Base-by-base conservation (phyloP, 1,284 basidiomycete genomes). In the Trametes versicolor region DNA sequence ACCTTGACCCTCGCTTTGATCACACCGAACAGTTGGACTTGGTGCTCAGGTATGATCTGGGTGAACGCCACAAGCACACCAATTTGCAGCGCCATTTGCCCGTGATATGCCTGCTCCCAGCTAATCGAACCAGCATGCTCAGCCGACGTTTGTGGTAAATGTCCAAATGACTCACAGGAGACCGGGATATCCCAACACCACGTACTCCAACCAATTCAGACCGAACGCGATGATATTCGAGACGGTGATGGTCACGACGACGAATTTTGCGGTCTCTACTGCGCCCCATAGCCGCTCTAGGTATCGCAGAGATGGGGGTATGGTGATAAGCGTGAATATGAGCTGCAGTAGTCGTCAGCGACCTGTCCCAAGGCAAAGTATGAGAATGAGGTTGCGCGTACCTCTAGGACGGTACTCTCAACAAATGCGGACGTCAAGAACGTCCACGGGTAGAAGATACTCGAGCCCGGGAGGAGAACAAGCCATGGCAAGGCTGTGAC, bases 41-140 rank as follows among this genome's bases (percentile, higher is more conserved):
- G 97, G 73, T 99, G 96, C 77, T 99, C 97, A 29, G 98, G 97
- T 70, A 99, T 98, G 62, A 98, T 81, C 77, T 99, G 97, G 2
- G 96, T 98, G 79, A 98, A 98, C 12, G 96, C 97, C 60, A 99
- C 97, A 43, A 99, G 84, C 69, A 97, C 86, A 4, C 89, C 94
- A 54, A 91, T 91, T 74, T 98, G 95, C n/a, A 99, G 82, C 2
- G 95, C 93, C 83, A 94, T 94, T 77, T 97, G 89, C 29, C 97
- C 97, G 74, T 95, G 95, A 77, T 97, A 98, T 54, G 89, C 86
- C 82, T 94, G 90, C 29, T 90, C 94, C 77, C 93, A 95, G 43
- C 96, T 97, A 69, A 21, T 57, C 69, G 8, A 27, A 21, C 4
- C 25, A 34, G 32, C 19, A 39, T 39, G 29, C 15, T 65, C 19